These are phyloP conservation scores for Cryptosporidium ryanae DNA, from an alignment of 169 alveolate species.

Conservation along the genomic window DNA sequence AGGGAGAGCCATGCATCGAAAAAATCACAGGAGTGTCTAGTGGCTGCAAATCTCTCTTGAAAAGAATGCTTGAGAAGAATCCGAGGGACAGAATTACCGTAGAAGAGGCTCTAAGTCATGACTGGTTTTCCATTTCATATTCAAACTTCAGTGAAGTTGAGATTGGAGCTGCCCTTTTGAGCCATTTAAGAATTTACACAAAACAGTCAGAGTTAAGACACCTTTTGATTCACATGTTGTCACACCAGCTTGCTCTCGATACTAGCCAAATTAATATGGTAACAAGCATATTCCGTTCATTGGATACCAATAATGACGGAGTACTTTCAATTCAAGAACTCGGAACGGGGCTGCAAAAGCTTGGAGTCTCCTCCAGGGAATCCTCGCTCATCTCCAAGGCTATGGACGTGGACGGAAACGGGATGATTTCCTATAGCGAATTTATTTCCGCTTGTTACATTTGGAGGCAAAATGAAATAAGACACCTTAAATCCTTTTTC, in stretches of 20 bases:
- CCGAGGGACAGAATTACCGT: slow-evolving; percentile 47
- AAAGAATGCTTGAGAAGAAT: slow-evolving; percentile 37
- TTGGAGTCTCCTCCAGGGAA: slow-evolving; percentile 33
- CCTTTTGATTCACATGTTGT: slow-evolving; percentile 32
- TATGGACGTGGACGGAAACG: slow-evolving; percentile 65
- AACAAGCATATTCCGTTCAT: slow-evolving; percentile 36
- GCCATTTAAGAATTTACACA: slow-evolving; percentile 42
- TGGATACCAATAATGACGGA: slow-evolving; percentile 49
- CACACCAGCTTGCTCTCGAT: slow-evolving; percentile 62
- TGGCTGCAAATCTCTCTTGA: slow-evolving; percentile 19
- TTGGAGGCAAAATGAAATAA: slow-evolving; percentile 53
- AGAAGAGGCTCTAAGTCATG: slow-evolving; percentile 61
- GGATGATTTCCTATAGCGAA: slow-evolving; percentile 58
- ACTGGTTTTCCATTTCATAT: slow-evolving; percentile 49
- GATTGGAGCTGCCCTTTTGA: slow-evolving; percentile 22
- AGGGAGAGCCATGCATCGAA: slow-evolving; percentile 10
- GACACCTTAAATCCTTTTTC: slow-evolving; percentile 49
- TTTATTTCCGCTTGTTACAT: slow-evolving; percentile 67
- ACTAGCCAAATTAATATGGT: slow-evolving; percentile 58
- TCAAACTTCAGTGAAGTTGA: slow-evolving; percentile 43
- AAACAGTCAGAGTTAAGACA: slow-evolving; percentile 39
- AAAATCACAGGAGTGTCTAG: slow-evolving; percentile 25
- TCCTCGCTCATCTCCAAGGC: slow-evolving; percentile 37
- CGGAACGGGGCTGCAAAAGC: background rate
- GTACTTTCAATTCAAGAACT: slow-evolving; percentile 18